Evolutionary conservation across 2,329 filamentous ascomycete species (phyloP).

Genomic region (Verticillium isaacii): DNA sequence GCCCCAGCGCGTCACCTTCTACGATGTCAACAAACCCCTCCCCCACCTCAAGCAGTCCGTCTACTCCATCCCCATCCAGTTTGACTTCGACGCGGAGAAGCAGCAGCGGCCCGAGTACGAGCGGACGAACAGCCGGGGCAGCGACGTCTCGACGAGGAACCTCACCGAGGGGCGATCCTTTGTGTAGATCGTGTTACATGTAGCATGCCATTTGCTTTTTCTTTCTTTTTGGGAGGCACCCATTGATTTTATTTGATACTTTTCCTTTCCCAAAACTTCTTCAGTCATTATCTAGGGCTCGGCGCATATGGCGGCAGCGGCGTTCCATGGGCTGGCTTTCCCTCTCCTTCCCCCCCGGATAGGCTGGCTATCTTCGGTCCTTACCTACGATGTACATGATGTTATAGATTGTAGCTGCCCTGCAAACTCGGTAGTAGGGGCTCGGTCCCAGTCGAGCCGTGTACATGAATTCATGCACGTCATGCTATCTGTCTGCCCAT

Average conservation of each 20-base stretch:
- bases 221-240: not conserved
- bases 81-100: slow-evolving; percentile 4
- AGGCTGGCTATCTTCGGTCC: not conserved
- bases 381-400: not conserved
- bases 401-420: too few relatives aligned
- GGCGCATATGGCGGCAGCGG: too few relatives aligned
- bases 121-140: not conserved
- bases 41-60: slow-evolving; percentile 16
- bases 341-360: not conserved
- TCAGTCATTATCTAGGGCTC: slow-evolving; percentile 1
- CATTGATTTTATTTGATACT: not conserved
- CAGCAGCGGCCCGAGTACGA: not conserved
- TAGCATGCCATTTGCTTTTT: not conserved
- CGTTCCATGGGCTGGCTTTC: not conserved
- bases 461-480: too few relatives aligned
- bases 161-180: not conserved
- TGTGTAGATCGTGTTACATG: not conserved
- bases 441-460: too few relatives aligned
- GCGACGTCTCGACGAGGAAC: not conserved
- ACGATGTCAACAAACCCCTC: slow-evolving; percentile 23
- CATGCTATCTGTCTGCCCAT: too few relatives aligned
- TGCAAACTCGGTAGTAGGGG: too few relatives aligned
- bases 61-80: slow-evolving; percentile 11
- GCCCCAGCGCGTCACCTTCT: slow-evolving; percentile 5
- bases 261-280: not conserved